Percentiles rank a stretch among this genome's conserved stretches.
phyloP scores from a whole-genome alignment of 306 rosid species.

The Sophora flavescens region DNA sequence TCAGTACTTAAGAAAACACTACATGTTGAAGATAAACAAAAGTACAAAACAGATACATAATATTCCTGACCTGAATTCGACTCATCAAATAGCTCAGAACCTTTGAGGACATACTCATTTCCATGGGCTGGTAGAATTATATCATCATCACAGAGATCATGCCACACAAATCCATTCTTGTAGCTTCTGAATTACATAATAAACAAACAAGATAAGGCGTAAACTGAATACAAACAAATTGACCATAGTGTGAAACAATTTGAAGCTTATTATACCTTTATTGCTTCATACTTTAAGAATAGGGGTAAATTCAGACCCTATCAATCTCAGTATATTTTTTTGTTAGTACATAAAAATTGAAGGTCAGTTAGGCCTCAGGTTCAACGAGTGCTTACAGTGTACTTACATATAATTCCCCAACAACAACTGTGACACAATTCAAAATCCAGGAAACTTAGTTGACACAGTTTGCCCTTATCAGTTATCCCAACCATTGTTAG shows the following conservation, averaged over 20 bases:
- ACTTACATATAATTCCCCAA: neutral
- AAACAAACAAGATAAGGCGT: slow-evolving; percentile 32
- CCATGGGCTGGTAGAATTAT: slow-evolving; percentile 85
- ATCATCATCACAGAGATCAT: slow-evolving; percentile 89
- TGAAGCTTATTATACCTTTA: slow-evolving; percentile 7
- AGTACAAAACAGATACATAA: neutral
- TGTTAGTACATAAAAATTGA: neutral
- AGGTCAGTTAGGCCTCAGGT: neutral
- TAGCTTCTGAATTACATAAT: slow-evolving; percentile 69
- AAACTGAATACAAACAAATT: slow-evolving; percentile 24
- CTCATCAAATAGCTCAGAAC: slow-evolving; percentile 91
- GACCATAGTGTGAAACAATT: slow-evolving; percentile 1
- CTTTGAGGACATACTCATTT: slow-evolving; percentile 91
- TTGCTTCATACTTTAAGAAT: slow-evolving; percentile 10
- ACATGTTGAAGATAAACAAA: slow-evolving; percentile 23
- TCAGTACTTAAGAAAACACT: slow-evolving; percentile 9
- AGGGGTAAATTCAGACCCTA: slow-evolving; percentile 4
- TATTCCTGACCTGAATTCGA: slow-evolving; percentile 68
- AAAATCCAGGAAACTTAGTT: neutral
- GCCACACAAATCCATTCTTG: slow-evolving; percentile 96
- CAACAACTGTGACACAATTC: neutral
- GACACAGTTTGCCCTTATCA: neutral
- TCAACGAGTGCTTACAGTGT: neutral
- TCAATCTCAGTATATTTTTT: slow-evolving; percentile 8
- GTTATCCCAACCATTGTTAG: neutral